phyloP scores from a whole-genome alignment of 2,329 filamentous ascomycete species.

The Neonectria magnoliae region DNA sequence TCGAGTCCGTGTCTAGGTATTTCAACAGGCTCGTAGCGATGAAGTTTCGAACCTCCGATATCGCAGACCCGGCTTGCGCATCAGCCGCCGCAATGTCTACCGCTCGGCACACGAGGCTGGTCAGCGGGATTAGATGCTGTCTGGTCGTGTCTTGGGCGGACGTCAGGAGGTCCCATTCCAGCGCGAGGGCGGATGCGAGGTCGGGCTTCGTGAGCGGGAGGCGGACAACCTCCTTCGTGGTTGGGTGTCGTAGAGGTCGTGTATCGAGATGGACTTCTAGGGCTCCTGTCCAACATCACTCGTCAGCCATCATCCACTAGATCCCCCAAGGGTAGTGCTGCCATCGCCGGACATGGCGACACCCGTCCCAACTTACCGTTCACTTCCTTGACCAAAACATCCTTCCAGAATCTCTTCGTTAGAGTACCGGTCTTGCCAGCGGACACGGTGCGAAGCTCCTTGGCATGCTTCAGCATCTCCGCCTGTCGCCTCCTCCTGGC shows the following conservation, averaged over 20 bases:
- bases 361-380: constrained; percentile 60
- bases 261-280: constrained; percentile 78
- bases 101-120: constrained; percentile 83
- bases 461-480: constrained; percentile 63
- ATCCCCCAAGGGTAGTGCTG: background rate
- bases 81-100: constrained; percentile 82
- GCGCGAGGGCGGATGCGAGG: constrained; percentile 84
- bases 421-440: constrained; percentile 54
- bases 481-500: constrained; percentile 64
- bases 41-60: constrained; percentile 66
- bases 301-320: constrained; percentile 16
- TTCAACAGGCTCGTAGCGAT: constrained; percentile 78
- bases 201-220: constrained; percentile 80
- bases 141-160: constrained; percentile 85
- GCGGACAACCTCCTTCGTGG: constrained; percentile 75
- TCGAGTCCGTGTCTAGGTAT: constrained; percentile 90
- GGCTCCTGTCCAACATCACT: constrained; percentile 46
- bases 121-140: constrained; percentile 89
- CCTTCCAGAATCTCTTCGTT: constrained; percentile 88
- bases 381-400: constrained; percentile 76
- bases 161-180: constrained; percentile 91
- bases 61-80: constrained; percentile 36
- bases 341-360: background rate
- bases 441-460: constrained; percentile 54
- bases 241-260: constrained; percentile 80